A percentile compares a stretch with the other conserved stretches of the same genome.
Conservation (phyloP, 345 rosid species). For the Bruguiera parviflora region DNA sequence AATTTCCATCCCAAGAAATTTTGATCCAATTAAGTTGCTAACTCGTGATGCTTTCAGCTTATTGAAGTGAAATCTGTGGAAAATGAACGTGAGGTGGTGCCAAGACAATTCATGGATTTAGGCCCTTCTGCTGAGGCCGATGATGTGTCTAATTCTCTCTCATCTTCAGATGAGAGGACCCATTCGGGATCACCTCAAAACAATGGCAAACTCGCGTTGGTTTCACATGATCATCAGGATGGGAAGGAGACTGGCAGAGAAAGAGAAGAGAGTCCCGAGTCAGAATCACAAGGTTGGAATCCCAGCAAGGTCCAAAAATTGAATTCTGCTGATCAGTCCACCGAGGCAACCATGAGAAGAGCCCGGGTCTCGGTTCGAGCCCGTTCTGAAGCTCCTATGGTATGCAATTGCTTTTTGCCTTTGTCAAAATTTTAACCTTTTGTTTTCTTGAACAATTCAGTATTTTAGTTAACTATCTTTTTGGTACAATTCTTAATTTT, state of each 20-base stretch:
- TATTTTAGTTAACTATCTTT: background rate
- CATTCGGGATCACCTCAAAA: slow-evolving; percentile 48
- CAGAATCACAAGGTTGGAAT: slow-evolving; percentile 60
- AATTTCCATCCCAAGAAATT: background rate
- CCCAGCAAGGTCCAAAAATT: slow-evolving; percentile 52
- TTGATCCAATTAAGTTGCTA: background rate
- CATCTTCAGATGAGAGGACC: slow-evolving; percentile 78
- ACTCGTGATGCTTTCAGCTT: slow-evolving; percentile 29
- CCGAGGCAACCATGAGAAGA: slow-evolving; percentile 87
- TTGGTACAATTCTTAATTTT: background rate
- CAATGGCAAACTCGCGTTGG: slow-evolving; percentile 29
- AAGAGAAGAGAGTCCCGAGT: slow-evolving; percentile 68
- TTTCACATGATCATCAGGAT: slow-evolving; percentile 32
- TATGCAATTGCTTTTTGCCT: slow-evolving; percentile 13
- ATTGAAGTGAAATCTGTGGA: slow-evolving; percentile 41
- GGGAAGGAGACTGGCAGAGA: slow-evolving; percentile 52
- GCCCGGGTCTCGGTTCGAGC: slow-evolving; percentile 99
- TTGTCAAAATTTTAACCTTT: background rate
- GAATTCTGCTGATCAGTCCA: slow-evolving; percentile 51
- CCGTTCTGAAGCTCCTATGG: slow-evolving; percentile 98
- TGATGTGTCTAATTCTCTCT: slow-evolving; percentile 36
- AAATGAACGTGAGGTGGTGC: slow-evolving; percentile 38
- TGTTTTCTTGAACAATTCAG: too few relatives aligned
- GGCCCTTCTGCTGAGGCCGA: slow-evolving; percentile 46
- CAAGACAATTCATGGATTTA: slow-evolving; percentile 64